Percentiles rank a stretch among this genome's conserved stretches.
Conservation (phyloP, 805 yeast species). For the Blastobotrys mokoenaii region DNA sequence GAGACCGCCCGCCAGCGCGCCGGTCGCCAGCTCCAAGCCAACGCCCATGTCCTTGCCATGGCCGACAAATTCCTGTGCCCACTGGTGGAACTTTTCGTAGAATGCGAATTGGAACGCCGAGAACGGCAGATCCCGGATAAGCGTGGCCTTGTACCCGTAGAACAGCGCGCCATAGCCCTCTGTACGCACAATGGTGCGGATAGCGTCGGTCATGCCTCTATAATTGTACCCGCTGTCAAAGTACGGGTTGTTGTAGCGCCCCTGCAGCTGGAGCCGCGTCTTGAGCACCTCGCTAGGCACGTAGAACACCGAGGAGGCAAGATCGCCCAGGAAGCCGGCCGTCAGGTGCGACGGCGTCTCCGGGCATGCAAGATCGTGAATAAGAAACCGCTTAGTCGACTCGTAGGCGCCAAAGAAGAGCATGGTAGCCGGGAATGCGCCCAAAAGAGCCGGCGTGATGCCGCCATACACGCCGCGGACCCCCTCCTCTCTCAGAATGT, state of each 20-base stretch:
- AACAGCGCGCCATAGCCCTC: slow-evolving; percentile 77
- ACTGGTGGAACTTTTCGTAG: slow-evolving; percentile 55
- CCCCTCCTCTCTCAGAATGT: slow-evolving; percentile 82
- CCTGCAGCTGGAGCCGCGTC: slow-evolving; percentile 89
- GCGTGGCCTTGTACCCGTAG: slow-evolving; percentile 90
- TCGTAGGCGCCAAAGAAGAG: slow-evolving; percentile 93
- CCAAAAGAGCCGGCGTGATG: slow-evolving; percentile 82
- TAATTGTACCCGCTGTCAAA: slow-evolving; percentile 85
- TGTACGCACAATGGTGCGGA: slow-evolving; percentile 45
- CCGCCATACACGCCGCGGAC: slow-evolving; percentile 85
- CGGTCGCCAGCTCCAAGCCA: slow-evolving; percentile 64
- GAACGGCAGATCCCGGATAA: slow-evolving; percentile 88
- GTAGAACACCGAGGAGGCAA: slow-evolving; percentile 77
- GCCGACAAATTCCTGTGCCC: slow-evolving; percentile 27
- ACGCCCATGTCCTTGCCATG: slow-evolving; percentile 27
- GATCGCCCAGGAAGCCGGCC: slow-evolving; percentile 91
- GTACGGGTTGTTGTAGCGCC: slow-evolving; percentile 68
- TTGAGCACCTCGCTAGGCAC: slow-evolving; percentile 95
- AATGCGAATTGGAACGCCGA: slow-evolving; percentile 94
- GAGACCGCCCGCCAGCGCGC: slow-evolving; percentile 93
- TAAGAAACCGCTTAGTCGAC: slow-evolving; percentile 60
- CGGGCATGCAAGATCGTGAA: slow-evolving; percentile 53
- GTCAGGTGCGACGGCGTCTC: slow-evolving; percentile 73
- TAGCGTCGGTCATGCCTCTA: slow-evolving; percentile 63
- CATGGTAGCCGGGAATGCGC: slow-evolving; percentile 84